Evolutionary conservation across 176 grass and related monocot species (phyloP), one percentile per base, ranked within the genome.

Genomic region (sorghum (Sorghum bicolor)): DNA sequence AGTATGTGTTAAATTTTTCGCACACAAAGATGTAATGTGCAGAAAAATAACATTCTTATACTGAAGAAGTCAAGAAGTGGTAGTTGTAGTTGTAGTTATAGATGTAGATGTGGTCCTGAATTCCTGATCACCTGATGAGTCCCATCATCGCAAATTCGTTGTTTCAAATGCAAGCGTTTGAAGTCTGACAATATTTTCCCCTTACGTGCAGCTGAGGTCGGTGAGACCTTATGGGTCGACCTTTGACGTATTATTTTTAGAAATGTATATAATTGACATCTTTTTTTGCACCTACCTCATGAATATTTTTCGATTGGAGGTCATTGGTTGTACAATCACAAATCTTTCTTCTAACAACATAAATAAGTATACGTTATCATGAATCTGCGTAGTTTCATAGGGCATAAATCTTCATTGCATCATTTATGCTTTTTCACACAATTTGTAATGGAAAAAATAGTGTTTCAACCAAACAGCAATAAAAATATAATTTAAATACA

Each of bases 11-110:
- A n/a, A 63, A 74, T 57, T 86, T 86, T 78, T 52, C 28, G 63
- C 44, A 38, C 70, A 62, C 38, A 60, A 22, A 57, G 22, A 80
- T 90, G 88, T 79, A 86, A 69, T 79, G 68, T 85, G 87, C 76
- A 69, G 72, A 88, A 80, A 82, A 78, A 43, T 81, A 74, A 43
- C 44, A 61, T 82, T 62, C 53, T 28, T 81, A 72, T 44, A 17
- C 76, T 25, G 24, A 64, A 82, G 66, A 83, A 72, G 64, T n/a
- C n/a, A 2, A 41, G 40, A 41, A 41, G 40, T 41, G 40, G 40
- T 12, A n/a, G n/a, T n/a, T n/a, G n/a, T n/a, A n/a, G n/a, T 43
- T 25, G 40, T 65, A 68, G 37, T 58, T 63, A 29, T 66, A 67
- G 36, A 39, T 70, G 40, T 76, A 29, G 60, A 38, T 73, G 36